Conservation (phyloP, 371 early-diverging fungal species). For the Mucor saturninus region DNA sequence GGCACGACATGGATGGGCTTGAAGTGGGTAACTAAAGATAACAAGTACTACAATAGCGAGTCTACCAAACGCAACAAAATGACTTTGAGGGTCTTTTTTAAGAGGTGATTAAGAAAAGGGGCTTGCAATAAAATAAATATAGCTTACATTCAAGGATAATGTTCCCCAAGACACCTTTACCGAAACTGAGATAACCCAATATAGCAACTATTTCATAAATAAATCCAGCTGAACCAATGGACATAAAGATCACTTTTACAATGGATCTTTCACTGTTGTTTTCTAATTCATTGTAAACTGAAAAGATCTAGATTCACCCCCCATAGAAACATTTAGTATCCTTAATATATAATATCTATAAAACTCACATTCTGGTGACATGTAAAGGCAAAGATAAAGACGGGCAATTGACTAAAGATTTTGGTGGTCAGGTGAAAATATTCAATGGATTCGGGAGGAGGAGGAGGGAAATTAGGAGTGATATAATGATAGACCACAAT, state of each 20-base stretch:
- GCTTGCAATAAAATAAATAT: not conserved
- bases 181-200: conserved; percentile 95
- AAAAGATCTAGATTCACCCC: conserved; percentile 68
- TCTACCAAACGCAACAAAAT: conserved; percentile 84
- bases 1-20: conserved; percentile 95
- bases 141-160: conserved; percentile 85
- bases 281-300: conserved; percentile 90
- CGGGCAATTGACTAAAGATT: conserved; percentile 89
- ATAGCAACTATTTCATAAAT: conserved; percentile 94
- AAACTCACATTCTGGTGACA: conserved; percentile 93
- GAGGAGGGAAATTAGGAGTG: conserved; percentile 51
- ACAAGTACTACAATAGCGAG: conserved; percentile 92
- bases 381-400: conserved; percentile 99
- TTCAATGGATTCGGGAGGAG: conserved; percentile 48
- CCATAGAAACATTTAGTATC: not conserved
- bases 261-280: conserved; percentile 78
- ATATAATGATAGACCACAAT: conserved; percentile 86
- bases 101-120: not conserved
- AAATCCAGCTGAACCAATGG: conserved; percentile 79
- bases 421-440: conserved; percentile 60
- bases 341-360: too few relatives aligned
- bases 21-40: conserved; percentile 97
- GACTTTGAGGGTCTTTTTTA: conserved; percentile 63
- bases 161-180: conserved; percentile 85
- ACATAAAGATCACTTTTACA: conserved; percentile 67